phyloP scores from a whole-genome alignment of 73 alveolate species.

The Symbiodinium pilosum region DNA sequence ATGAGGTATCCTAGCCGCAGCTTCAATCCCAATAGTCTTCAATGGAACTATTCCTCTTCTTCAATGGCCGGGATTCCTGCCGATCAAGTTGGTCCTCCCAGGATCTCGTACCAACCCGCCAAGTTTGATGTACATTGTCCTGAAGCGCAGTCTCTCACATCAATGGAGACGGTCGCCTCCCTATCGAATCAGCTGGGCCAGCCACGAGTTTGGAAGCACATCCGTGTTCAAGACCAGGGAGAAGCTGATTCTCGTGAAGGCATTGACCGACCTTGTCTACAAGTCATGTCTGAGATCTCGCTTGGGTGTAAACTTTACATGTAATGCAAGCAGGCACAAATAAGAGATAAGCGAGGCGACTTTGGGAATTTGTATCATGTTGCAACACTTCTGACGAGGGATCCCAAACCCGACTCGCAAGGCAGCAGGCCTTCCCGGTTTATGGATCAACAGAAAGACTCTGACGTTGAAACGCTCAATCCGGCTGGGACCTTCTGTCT shows the following conservation, averaged over 20 bases:
- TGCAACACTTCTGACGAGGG: not conserved
- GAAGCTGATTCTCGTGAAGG: conserved; percentile 86
- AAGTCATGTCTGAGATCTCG: too few species aligned
- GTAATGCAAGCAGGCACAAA: not conserved
- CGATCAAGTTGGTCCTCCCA: conserved; percentile 53
- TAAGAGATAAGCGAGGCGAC: not conserved
- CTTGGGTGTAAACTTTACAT: too few species aligned
- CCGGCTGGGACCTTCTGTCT: too few species aligned
- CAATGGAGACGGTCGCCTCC: not conserved
- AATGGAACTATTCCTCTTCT: too few species aligned
- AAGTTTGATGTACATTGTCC: conserved; percentile 85
- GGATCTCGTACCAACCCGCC: conserved; percentile 87
- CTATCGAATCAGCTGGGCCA: not conserved
- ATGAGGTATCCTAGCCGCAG: not conserved
- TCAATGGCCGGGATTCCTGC: not conserved
- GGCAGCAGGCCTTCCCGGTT: too few species aligned
- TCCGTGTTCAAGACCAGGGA: conserved; percentile 77
- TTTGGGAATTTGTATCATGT: not conserved
- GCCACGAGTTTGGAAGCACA: conserved; percentile 59
- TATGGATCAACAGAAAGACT: too few species aligned
- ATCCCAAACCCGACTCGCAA: not conserved
- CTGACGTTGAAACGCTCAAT: too few species aligned
- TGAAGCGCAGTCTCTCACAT: not conserved
- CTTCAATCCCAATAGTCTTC: too few species aligned
- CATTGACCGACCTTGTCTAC: conserved; percentile 38